Conservation (phyloP, 2,329 filamentous ascomycete genomes). For the Apiospora aurea region DNA sequence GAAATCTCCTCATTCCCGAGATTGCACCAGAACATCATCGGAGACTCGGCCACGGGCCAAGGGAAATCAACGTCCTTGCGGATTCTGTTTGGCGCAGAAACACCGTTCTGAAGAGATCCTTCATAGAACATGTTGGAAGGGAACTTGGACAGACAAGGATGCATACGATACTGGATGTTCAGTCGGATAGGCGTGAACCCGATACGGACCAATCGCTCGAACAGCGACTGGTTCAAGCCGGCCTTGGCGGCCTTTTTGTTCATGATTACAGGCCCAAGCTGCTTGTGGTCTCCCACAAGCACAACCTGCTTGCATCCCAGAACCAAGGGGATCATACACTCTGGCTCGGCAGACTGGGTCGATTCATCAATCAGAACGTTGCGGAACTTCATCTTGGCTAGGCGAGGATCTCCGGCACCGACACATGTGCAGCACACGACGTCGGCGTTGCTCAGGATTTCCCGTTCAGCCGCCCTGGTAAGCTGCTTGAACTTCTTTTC, state of each 20-base stretch:
- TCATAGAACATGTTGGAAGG: conserved; percentile 99
- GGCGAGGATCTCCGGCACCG: conserved; percentile 91
- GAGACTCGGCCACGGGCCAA: conserved; percentile 91
- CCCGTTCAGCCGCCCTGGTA: conserved; percentile 90
- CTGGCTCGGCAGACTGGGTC: conserved; percentile 95
- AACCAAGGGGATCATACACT: conserved; percentile 98
- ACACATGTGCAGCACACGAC: conserved; percentile 99
- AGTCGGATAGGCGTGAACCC: conserved; percentile 89
- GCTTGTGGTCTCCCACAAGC: conserved; percentile 97
- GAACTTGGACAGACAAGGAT: conserved; percentile 95
- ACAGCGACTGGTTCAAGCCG: conserved; percentile 96
- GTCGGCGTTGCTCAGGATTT: conserved; percentile 93
- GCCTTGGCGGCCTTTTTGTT: conserved; percentile 99
- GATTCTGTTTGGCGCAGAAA: conserved; percentile 87
- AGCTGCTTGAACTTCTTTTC: conserved; percentile 99
- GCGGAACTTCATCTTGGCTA: conserved; percentile 97
- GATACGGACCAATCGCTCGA: conserved; percentile 94
- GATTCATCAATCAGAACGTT: conserved; percentile 98
- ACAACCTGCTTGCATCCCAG: conserved; percentile 98
- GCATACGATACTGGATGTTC: conserved; percentile 99
- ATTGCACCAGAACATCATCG: conserved; percentile 99
- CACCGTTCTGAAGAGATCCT: conserved; percentile 93
- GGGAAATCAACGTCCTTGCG: conserved; percentile 96
- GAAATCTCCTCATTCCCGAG: conserved; percentile 97
- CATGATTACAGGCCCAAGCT: conserved; percentile 98